Base-by-base conservation (phyloP, 1,284 basidiomycete species). In the Moesziomyces sp. region DNA sequence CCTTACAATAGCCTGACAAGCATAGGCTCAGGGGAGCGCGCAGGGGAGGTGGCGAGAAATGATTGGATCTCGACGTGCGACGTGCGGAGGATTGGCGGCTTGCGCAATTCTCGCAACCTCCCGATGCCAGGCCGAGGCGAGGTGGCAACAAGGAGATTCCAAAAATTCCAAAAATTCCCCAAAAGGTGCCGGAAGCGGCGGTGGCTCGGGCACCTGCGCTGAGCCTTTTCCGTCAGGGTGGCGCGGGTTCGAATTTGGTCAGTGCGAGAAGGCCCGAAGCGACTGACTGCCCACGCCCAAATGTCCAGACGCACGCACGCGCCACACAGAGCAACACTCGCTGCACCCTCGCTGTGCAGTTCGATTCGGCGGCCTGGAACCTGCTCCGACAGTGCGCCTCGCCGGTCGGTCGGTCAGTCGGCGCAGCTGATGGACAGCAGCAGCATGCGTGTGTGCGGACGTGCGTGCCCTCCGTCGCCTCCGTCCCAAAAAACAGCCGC, bases 171-270 rank as follows among this genome's bases (percentile, higher is more conserved):
- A 52, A 24, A 50, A 33, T 51, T 62, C 48, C 44, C 35, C 14
- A 52, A 48, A 18, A 24, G 45, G 24, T 30, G 11, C 40, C 46
- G 21, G 45, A 52, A 53, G 30, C 14, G n/a, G 35, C 9, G 26
- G 23, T 46, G 21, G 56, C 44, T 52, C 56, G 56, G 46, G 48
- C 47, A 56, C 46, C 54, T 35, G 47, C 48, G 35, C 46, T 16
- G n/a, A 30, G 35, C 4, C 8, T 35, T 46, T 28, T 44, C 21
- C 28, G 30, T 10, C 30, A 33, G 10, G 30, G 30, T 33, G 30
- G 30, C 30, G 30, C 30, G 10, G 30, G 40, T 58, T 58, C 57
- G 57, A 58, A 45, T 47, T 58, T 28, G 49, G 19, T n/a, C 45
- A 59, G 23, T 47, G 45, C 57, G 38, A 40, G 38, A 40, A 33